These are phyloP conservation scores for Emmonsiellopsis sp. DNA, from an alignment of 2,329 filamentous ascomycete species.

Conservation along the genomic window DNA sequence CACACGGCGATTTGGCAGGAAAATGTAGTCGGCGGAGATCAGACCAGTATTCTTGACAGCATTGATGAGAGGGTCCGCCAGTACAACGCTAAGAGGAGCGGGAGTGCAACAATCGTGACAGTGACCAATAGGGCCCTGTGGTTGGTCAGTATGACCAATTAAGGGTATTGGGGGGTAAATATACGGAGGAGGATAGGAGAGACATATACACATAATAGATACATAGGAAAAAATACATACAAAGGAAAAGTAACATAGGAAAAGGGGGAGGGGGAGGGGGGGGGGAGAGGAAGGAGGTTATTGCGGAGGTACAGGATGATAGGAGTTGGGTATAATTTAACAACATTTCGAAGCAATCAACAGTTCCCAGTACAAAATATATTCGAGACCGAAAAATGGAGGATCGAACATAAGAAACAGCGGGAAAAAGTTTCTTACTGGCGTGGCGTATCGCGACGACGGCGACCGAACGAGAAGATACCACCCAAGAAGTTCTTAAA, in stretches of 20 bases:
- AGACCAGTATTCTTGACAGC: neutral
- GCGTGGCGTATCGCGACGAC: slow-evolving; percentile 16
- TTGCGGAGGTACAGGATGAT: neutral
- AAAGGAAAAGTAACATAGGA: neutral
- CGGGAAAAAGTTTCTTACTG: slow-evolving; percentile 16
- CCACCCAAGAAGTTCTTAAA: slow-evolving; percentile 32
- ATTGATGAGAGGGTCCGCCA: slow-evolving; percentile 15
- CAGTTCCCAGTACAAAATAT: neutral
- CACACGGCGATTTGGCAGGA: no score
- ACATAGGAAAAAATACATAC: neutral
- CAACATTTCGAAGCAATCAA: neutral
- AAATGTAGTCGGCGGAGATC: no score
- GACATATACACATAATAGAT: neutral
- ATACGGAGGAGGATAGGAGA: slow-evolving; percentile 2
- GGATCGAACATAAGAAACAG: slow-evolving; percentile 6
- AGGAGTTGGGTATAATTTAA: slow-evolving; percentile 7
- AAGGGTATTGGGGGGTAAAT: neutral
- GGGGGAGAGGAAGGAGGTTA: neutral
- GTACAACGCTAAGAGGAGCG: slow-evolving; percentile 20
- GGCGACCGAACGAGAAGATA: slow-evolving; percentile 31
- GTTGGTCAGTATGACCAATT: slow-evolving; percentile 19
- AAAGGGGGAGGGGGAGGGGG: neutral
- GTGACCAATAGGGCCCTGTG: slow-evolving; percentile 23
- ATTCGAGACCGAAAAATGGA: neutral
- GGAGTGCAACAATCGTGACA: slow-evolving; percentile 15